A percentile compares a stretch with the other conserved stretches of the same genome.
Conservation (phyloP, 2,329 filamentous ascomycete genomes). For the Trichoderma afroharzianum region DNA sequence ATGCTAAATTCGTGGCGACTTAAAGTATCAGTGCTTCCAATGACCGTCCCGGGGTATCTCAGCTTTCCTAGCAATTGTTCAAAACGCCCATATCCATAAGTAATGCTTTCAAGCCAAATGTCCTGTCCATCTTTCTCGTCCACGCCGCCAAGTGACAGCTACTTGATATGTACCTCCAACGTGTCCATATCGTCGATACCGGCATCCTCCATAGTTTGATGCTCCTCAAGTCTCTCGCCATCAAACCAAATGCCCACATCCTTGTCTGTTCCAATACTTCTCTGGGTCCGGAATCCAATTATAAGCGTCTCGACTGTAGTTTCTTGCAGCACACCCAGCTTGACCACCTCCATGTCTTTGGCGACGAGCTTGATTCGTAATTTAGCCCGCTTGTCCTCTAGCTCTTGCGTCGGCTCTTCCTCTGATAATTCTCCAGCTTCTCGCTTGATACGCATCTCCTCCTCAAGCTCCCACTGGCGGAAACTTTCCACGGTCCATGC, state of each 20-base stretch:
- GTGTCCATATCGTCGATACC: conserved; percentile 73
- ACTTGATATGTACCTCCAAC: conserved; percentile 69
- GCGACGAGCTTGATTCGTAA: conserved; percentile 54
- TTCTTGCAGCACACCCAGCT: conserved; percentile 48
- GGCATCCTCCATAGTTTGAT: conserved; percentile 58
- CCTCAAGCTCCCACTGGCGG: conserved; percentile 43
- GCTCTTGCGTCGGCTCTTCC: conserved; percentile 27
- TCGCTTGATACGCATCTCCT: conserved; percentile 45
- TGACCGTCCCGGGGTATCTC: conserved; percentile 28
- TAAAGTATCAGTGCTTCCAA: conserved; percentile 1
- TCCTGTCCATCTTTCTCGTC: neutral
- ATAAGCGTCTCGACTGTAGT: conserved; percentile 62
- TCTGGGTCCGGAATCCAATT: conserved; percentile 55
- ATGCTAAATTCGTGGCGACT: neutral
- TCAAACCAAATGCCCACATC: conserved; percentile 67
- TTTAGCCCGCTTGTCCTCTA: conserved; percentile 31
- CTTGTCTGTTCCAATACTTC: conserved; percentile 48
- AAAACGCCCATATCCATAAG: conserved; percentile 15
- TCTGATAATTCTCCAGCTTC: conserved; percentile 39
- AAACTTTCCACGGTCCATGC: conserved; percentile 69
- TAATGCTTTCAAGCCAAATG: neutral
- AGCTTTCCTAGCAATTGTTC: conserved; percentile 22
- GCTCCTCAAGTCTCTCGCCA: conserved; percentile 64
- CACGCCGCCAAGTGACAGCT: conserved; percentile 16
- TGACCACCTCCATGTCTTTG: conserved; percentile 46